Evolutionary conservation across 345 rosid species (phyloP).

Genomic region (Eutrema heterophyllum): DNA sequence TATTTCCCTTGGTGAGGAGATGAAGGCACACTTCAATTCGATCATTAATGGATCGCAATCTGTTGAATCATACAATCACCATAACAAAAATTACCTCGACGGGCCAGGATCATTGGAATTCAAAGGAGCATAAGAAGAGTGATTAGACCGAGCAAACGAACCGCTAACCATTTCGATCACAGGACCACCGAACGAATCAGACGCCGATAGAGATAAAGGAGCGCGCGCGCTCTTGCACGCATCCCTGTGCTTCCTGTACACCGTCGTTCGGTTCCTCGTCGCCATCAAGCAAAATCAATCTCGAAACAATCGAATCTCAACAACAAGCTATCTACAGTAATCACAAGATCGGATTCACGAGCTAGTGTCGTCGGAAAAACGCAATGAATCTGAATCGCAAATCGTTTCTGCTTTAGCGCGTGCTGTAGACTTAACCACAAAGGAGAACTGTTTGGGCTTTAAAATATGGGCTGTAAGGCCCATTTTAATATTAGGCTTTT

Average conservation of each 20-base stretch:
- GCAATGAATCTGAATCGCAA: constrained; percentile 24
- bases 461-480: not conserved
- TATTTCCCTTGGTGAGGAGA: too few relatives aligned
- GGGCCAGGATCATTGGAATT: constrained; percentile 54
- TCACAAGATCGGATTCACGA: constrained; percentile 1
- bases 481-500: not conserved
- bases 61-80: not conserved
- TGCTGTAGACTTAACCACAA: not conserved
- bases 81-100: constrained; percentile 11
- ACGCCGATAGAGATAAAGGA: constrained; percentile 40
- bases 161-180: constrained; percentile 60
- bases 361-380: not conserved
- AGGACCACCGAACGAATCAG: constrained; percentile 47
- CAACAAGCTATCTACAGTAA: not conserved
- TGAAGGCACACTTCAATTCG: not conserved
- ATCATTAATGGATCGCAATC: not conserved
- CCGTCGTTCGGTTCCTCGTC: constrained; percentile 50
- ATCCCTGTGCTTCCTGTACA: constrained; percentile 52
- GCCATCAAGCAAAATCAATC: constrained; percentile 33
- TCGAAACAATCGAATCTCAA: not conserved
- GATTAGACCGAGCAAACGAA: constrained; percentile 45
- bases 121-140: constrained; percentile 48
- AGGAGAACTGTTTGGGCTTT: constrained; percentile 3
- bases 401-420: constrained; percentile 3
- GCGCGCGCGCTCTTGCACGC: constrained; percentile 61